Evolutionary conservation across 805 yeast genomes (phyloP).

Genomic region (Metschnikowia rubicola): DNA sequence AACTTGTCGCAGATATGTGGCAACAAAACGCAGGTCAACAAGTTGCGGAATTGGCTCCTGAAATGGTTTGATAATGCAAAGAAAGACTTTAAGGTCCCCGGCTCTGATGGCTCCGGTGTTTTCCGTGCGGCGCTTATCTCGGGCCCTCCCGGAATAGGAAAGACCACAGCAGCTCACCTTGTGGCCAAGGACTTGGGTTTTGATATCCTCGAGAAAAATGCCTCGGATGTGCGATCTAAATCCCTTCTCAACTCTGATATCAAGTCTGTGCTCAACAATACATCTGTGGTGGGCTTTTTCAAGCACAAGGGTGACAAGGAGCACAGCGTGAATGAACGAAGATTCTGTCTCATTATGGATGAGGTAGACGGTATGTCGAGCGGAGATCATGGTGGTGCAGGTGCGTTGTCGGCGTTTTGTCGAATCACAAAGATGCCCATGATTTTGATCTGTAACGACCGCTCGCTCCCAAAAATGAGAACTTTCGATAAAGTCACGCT

Average conservation of each 20-base stretch:
- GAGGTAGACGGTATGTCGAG: constrained; percentile 99
- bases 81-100: constrained; percentile 53
- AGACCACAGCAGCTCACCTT: constrained; percentile 77
- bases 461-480: constrained; percentile 89
- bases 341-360: constrained; percentile 89
- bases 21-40: constrained; percentile 60
- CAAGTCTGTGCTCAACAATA: constrained; percentile 70
- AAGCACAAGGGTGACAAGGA: constrained; percentile 32
- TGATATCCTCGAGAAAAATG: constrained; percentile 75
- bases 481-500: constrained; percentile 83
- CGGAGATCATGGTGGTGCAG: constrained; percentile 98
- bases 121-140: constrained; percentile 82
- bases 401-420: constrained; percentile 85
- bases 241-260: constrained; percentile 65
- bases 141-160: constrained; percentile 87
- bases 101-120: constrained; percentile 61
- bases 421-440: constrained; percentile 83
- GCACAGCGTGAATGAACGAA: constrained; percentile 41
- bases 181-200: constrained; percentile 67
- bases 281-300: constrained; percentile 80
- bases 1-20: constrained; percentile 81
- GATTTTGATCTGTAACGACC: constrained; percentile 91
- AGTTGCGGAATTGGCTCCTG: constrained; percentile 68
- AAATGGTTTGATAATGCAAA: constrained; percentile 67
- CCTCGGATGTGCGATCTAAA: constrained; percentile 88